These are phyloP conservation scores for Dryas octopetala DNA, from an alignment of 306 rosid species.

Conservation along the genomic window DNA sequence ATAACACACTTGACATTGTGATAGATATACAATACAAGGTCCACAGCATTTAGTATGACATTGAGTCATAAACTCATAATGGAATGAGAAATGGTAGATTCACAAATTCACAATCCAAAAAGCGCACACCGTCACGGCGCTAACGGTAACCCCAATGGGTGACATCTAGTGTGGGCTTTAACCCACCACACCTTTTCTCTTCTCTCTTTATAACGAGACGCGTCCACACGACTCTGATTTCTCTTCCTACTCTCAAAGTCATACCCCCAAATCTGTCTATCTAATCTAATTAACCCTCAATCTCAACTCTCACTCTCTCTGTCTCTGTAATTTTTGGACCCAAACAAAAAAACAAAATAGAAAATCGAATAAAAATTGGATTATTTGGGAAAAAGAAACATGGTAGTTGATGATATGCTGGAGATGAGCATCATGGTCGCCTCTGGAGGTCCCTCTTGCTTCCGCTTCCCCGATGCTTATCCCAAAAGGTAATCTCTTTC, in stretches of 20 bases:
- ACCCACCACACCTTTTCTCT: slow-evolving; percentile 5
- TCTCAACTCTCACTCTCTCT: neutral
- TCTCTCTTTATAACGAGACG: slow-evolving; percentile 43
- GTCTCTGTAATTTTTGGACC: slow-evolving; percentile 6
- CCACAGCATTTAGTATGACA: too few species aligned
- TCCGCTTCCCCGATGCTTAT: slow-evolving; percentile 69
- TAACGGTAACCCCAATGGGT: slow-evolving; percentile 45
- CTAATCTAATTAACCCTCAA: neutral
- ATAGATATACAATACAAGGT: too few species aligned
- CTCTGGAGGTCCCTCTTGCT: slow-evolving; percentile 56
- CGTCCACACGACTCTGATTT: slow-evolving; percentile 2
- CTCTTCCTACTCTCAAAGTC: slow-evolving; percentile 30
- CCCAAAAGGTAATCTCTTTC: slow-evolving; percentile 69
- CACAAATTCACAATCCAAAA: neutral
- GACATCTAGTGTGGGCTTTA: slow-evolving; percentile 55
- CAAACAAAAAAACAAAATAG: neutral
- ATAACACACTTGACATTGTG: too few species aligned
- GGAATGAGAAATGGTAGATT: too few species aligned
- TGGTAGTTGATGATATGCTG: slow-evolving; percentile 73
- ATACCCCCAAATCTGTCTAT: neutral
- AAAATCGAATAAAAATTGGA: neutral
- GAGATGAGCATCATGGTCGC: slow-evolving; percentile 54
- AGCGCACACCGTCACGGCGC: slow-evolving; percentile 42
- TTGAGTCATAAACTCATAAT: too few species aligned
- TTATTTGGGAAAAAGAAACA: slow-evolving; percentile 14